Evolutionary conservation across 352 stramenopile genomes (phyloP).

Genomic region (Thalassiosira hispida): DNA sequence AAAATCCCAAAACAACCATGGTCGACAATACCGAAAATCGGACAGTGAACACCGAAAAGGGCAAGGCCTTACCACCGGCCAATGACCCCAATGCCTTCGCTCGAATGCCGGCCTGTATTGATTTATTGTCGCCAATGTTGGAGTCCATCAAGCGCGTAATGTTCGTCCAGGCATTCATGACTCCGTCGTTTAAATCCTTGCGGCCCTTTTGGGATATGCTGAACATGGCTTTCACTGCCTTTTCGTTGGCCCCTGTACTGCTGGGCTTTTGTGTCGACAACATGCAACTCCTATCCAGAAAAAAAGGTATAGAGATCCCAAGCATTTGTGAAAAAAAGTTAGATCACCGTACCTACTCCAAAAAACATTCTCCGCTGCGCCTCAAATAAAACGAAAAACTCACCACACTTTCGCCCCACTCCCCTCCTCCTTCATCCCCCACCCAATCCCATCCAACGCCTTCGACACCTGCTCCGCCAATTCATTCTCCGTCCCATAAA

Average conservation of each 20-base stretch:
- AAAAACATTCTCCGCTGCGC: no score
- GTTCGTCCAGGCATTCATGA: constrained; percentile 66
- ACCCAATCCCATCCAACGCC: constrained; percentile 64
- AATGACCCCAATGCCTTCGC: constrained; percentile 31
- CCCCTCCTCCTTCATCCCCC: constrained; percentile 37
- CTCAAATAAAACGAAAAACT: constrained; percentile 21
- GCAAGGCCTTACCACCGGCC: constrained; percentile 26
- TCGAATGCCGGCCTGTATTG: constrained; percentile 25
- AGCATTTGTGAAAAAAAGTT: no score
- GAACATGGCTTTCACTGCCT: constrained; percentile 59
- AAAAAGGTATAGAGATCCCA: not conserved
- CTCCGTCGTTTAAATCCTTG: constrained; percentile 53
- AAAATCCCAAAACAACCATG: constrained; percentile 77
- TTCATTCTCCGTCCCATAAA: constrained; percentile 66
- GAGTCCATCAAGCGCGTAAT: constrained; percentile 58
- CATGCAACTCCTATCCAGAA: constrained; percentile 55
- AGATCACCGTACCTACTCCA: no score
- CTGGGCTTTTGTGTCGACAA: constrained; percentile 52
- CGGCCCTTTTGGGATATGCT: constrained; percentile 60
- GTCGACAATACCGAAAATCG: constrained; percentile 76
- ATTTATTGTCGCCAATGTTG: constrained; percentile 49
- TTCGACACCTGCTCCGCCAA: constrained; percentile 63
- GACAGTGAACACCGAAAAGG: constrained; percentile 72
- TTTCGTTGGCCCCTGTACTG: constrained; percentile 21
- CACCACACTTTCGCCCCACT: constrained; percentile 64